Percentiles rank a stretch among this genome's conserved stretches.
These are phyloP conservation scores for Acanthamoeba royreba DNA, from an alignment of 208 protist species.

Conservation along the genomic window DNA sequence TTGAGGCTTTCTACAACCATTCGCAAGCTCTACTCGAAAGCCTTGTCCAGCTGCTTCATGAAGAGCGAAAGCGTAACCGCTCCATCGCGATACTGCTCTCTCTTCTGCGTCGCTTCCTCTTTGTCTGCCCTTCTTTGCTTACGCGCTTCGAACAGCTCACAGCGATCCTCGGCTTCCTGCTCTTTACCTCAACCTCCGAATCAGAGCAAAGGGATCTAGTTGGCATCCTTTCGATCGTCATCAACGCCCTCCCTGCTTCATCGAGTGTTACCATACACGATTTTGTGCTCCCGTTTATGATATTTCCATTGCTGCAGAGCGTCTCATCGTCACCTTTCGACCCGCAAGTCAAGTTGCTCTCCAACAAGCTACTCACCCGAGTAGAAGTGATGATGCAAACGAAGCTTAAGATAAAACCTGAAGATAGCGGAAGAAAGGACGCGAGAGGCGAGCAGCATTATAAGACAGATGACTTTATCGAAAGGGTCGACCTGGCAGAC, in stretches of 20 bases:
- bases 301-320: not conserved
- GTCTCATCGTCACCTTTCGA: not conserved
- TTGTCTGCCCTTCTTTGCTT: not conserved
- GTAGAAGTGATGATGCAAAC: not conserved
- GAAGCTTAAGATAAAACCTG: not conserved
- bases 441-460: not conserved
- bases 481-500: not conserved
- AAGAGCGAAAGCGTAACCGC: not conserved
- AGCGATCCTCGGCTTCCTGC: not conserved
- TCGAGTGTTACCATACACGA: not conserved
- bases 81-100: not conserved
- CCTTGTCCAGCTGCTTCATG: not conserved
- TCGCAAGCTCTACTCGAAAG: not conserved
- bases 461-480: not conserved
- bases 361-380: not conserved
- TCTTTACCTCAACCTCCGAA: not conserved
- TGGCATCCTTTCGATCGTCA: not conserved
- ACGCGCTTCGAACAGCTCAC: not conserved
- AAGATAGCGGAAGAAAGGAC: not conserved
- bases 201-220: not conserved
- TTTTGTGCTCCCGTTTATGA: conserved; percentile 1
- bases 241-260: not conserved
- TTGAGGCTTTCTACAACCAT: not conserved
- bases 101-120: not conserved
- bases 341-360: not conserved